Conservation (phyloP, 1,284 basidiomycete genomes). For the Cryptococcus hybrid region DNA sequence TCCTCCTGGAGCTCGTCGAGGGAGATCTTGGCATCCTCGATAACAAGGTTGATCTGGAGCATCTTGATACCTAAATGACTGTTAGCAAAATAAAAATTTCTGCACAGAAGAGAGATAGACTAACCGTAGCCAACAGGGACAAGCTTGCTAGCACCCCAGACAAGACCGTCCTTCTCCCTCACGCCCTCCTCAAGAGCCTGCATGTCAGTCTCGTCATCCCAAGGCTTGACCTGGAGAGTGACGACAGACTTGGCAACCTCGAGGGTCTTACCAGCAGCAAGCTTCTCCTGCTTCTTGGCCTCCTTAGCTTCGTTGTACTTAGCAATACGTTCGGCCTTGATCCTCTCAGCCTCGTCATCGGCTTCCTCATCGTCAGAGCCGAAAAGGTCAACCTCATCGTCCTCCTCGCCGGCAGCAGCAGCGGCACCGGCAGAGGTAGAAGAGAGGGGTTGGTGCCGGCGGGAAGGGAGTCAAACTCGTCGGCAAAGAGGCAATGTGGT, state of each 20-base stretch:
- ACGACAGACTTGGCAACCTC: constrained; percentile 71
- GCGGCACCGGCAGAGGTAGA: constrained; percentile 50
- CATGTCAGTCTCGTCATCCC: constrained; percentile 99
- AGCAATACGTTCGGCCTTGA: constrained; percentile 95
- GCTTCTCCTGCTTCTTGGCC: constrained; percentile 65
- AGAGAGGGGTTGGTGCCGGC: constrained; percentile 76
- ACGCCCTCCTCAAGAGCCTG: constrained; percentile 76
- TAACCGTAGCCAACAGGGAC: constrained; percentile 73
- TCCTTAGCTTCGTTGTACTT: constrained; percentile 94
- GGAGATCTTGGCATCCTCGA: constrained; percentile 88
- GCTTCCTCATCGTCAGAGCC: constrained; percentile 75
- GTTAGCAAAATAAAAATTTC: neutral
- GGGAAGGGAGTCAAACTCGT: constrained; percentile 74
- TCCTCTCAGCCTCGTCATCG: constrained; percentile 85
- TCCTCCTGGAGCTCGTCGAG: constrained; percentile 92
- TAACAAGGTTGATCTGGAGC: constrained; percentile 91
- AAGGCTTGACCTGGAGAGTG: constrained; percentile 96
- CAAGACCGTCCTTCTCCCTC: constrained; percentile 85
- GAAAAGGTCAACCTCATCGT: constrained; percentile 91
- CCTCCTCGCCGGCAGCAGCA: constrained; percentile 68
- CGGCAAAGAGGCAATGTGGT: constrained; percentile 82
- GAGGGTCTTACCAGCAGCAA: constrained; percentile 60
- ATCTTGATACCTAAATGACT: constrained; percentile 68
- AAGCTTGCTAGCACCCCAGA: constrained; percentile 84
- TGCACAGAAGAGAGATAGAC: constrained; percentile 2